Base-by-base conservation (phyloP, 1,139 yeast species). In the Nakaseomyces glabratus region DNA sequence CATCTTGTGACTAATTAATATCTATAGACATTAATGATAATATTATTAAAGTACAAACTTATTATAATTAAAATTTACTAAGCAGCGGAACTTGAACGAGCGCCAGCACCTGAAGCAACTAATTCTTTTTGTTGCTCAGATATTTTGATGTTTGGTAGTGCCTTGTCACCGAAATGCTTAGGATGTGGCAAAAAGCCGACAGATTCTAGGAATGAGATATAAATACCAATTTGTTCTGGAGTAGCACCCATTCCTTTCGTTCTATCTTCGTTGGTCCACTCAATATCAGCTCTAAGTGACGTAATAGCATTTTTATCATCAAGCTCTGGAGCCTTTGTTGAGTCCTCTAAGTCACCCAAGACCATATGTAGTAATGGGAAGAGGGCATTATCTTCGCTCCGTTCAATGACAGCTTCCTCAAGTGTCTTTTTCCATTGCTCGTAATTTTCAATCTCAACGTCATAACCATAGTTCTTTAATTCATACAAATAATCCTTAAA, bases 291-390 rank as follows among this genome's bases (percentile, higher is more conserved):
- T 39, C 61, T 63, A 53, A 90, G 72, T 0, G 93, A 71, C 18
- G 57, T 57, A 11, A 68, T 69, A 0, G 98, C 82, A 54, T 90
- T 88, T 4, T 70, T 39, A 49, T 90, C 98, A 54, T 86, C 95
- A 48, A 90, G 69, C 58, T 88, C 96, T 3, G 98, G 97, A 7
- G 98, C 97, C 60, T 79, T 82, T 31, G 96, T 82, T 55, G 77
- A 79, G 44, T 79, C 81, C 5, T 96, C 96, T 51, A 90, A 71
- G 55, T 88, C 79, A 52, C 86, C 98, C 47, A 90, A 69, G 9
- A 88, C 97, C 64, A 90, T 84, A 62, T 90, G 98, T 47, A 90
- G 68, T 51, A 90, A 68, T 43, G 99, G 98, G 67, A 76, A 90
- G 45, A 90, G 68, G 0, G 98, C 97, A 46, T 79, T 80, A 47